Base-by-base conservation (phyloP, 1,139 yeast genomes). In the Pichia sp. region DNA sequence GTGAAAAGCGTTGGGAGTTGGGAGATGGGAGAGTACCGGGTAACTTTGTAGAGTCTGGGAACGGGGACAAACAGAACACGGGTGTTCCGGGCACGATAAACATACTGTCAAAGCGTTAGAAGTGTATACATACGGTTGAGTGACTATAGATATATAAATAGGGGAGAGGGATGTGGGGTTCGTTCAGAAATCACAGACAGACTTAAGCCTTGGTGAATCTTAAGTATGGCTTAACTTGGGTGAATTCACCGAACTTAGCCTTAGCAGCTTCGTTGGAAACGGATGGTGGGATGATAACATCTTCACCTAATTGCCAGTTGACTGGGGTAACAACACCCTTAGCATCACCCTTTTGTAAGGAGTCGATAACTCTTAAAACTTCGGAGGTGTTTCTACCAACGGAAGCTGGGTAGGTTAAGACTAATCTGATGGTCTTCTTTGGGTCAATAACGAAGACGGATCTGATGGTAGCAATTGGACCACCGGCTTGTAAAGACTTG, bases 341-440 rank as follows among this genome's bases (percentile, higher is more conserved):
- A 64, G 77, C 74, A 69, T 89, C 96, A 56, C 86, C 81, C 58
- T 81, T 72, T 72, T 89, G 96, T 66, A 89, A 75, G 45, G 96
- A 85, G 67, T 88, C 96, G 54, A 89, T 72, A 40, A 84, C 94
- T 70, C 96, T 83, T 67, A 89, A 76, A 42, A 89, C 89, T 71
- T 89, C 96, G 46, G 84, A 76, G 48, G 95, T 77, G 79, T 89
- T 89, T 75, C 96, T 83, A 66, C 96, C 96, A 53, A 88, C 84
- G 42, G 94, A 81, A 48, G 96, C 94, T 48, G 96, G 96, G 73
- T 89, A 89, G 20, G 91, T 79, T 73, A 89, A 70, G 55, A 83
- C 81, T 63, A 87, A 75, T 69, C 96, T 82, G 62, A 89, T 79
- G 70, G 85, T 89, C 78, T 89, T 89, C 56, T 73, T 66, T 52